A percentile compares a stretch with the other conserved stretches of the same genome.
Conservation (phyloP, 495 filamentous ascomycete genomes). For the Penicillium bovifimosum region DNA sequence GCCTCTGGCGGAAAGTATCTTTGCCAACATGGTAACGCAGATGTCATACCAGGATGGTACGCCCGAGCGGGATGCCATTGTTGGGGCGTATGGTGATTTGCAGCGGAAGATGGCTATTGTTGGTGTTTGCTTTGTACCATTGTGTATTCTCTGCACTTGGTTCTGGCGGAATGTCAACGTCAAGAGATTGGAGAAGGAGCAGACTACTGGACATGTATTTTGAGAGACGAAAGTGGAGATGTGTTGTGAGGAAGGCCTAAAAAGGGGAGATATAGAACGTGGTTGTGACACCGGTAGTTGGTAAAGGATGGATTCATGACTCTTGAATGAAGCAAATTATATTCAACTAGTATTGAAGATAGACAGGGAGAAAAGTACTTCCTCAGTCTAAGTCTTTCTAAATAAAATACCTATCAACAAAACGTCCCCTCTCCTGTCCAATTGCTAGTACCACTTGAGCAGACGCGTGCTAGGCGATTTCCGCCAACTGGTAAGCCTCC, state of each 20-base stretch:
- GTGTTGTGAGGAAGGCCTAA: neutral
- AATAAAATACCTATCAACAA: too few relatives aligned
- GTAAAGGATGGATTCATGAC: neutral
- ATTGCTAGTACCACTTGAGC: too few relatives aligned
- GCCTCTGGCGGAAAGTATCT: slow-evolving; percentile 41
- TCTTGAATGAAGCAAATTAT: too few relatives aligned
- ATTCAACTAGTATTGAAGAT: too few relatives aligned
- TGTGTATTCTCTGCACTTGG: slow-evolving; percentile 36
- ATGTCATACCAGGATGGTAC: slow-evolving; percentile 46
- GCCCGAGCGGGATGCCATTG: slow-evolving; percentile 45
- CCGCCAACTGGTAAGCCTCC: too few relatives aligned
- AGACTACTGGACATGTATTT: slow-evolving; percentile 13
- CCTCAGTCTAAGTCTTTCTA: too few relatives aligned
- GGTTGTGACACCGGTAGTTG: neutral
- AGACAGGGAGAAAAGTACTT: too few relatives aligned
- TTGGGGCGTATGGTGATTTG: slow-evolving; percentile 47
- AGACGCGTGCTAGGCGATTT: too few relatives aligned
- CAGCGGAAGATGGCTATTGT: slow-evolving; percentile 51
- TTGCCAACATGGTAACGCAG: slow-evolving; percentile 39
- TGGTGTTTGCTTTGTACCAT: slow-evolving; percentile 33
- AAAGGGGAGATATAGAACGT: neutral
- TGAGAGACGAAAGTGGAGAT: neutral
- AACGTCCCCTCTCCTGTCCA: too few relatives aligned
- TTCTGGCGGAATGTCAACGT: slow-evolving; percentile 52
- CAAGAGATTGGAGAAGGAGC: slow-evolving; percentile 32